Conservation (phyloP, 768 basidiomycete species). For the Rhizopogon vesiculosus region DNA sequence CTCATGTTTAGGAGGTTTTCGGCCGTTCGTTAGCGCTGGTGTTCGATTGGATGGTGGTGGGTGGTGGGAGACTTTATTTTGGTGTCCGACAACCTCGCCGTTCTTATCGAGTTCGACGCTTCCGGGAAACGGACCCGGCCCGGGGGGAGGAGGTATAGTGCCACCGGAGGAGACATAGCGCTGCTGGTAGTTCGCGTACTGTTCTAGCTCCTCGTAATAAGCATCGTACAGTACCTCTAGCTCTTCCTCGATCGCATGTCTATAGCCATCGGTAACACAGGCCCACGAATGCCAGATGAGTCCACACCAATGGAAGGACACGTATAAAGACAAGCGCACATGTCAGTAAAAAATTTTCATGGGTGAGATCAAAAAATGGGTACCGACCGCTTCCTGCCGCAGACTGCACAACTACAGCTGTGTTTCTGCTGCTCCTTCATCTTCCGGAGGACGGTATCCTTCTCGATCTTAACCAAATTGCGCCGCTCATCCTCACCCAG, state of each 20-base stretch:
- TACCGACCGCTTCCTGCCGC: slow-evolving; percentile 92
- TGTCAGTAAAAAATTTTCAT: slow-evolving; percentile 16
- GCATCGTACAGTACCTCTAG: slow-evolving; percentile 99
- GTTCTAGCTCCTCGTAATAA: slow-evolving; percentile 99
- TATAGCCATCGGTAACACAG: slow-evolving; percentile 29
- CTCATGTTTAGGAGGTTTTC: slow-evolving; percentile 48
- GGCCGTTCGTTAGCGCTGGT: slow-evolving; percentile 29
- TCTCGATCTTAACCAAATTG: slow-evolving; percentile 94
- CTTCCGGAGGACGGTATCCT: slow-evolving; percentile 94
- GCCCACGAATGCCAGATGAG: slow-evolving; percentile 10
- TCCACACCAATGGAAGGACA: slow-evolving; percentile 14
- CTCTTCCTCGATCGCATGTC: slow-evolving; percentile 98
- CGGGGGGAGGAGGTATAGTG: slow-evolving; percentile 86
- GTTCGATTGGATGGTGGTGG: slow-evolving; percentile 33
- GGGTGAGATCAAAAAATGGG: slow-evolving; percentile 21
- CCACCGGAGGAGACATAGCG: slow-evolving; percentile 90
- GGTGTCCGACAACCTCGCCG: slow-evolving; percentile 56
- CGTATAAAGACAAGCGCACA: slow-evolving; percentile 10
- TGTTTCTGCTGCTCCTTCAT: slow-evolving; percentile 99
- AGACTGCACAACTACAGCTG: slow-evolving; percentile 92
- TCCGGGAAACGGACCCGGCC: slow-evolving; percentile 97
- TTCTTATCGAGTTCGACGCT: slow-evolving; percentile 95
- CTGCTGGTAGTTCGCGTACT: slow-evolving; percentile 98
- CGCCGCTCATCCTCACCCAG: slow-evolving; percentile 89
- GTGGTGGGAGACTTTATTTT: slow-evolving; percentile 30